Conservation (phyloP, 768 basidiomycete genomes). For the Mycena chlorophos region DNA sequence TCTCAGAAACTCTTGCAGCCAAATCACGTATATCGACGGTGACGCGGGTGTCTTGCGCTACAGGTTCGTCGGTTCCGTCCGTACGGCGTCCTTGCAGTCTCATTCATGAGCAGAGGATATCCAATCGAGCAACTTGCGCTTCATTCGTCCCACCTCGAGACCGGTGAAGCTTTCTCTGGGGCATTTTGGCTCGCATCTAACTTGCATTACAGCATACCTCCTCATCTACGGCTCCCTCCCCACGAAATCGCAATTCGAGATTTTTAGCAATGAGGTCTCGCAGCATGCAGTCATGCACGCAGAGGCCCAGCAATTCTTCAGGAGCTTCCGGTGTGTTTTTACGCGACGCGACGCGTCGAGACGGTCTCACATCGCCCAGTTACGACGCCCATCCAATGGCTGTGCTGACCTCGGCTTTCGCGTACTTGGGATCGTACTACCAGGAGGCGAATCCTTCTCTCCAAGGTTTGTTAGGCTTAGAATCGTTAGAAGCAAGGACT, state of each 20-base stretch:
- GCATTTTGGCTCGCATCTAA: neutral
- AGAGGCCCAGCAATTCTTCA: slow-evolving; percentile 69
- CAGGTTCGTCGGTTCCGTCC: slow-evolving; percentile 43
- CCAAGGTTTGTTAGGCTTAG: slow-evolving; percentile 50
- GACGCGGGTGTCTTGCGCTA: slow-evolving; percentile 82
- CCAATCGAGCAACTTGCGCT: slow-evolving; percentile 90
- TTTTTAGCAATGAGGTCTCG: slow-evolving; percentile 76
- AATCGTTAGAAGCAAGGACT: neutral
- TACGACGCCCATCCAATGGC: slow-evolving; percentile 94
- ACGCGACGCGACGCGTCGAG: neutral
- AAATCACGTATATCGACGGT: slow-evolving; percentile 91
- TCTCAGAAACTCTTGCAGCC: slow-evolving; percentile 58
- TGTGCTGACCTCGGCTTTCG: slow-evolving; percentile 82
- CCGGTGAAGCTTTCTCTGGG: slow-evolving; percentile 32
- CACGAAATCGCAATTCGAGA: slow-evolving; percentile 51
- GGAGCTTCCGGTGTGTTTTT: slow-evolving; percentile 55
- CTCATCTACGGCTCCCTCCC: slow-evolving; percentile 88
- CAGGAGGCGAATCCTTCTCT: slow-evolving; percentile 86
- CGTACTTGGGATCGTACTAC: slow-evolving; percentile 87
- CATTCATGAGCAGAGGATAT: slow-evolving; percentile 62
- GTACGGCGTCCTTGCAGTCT: neutral
- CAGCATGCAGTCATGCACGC: slow-evolving; percentile 71
- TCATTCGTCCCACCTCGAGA: slow-evolving; percentile 78
- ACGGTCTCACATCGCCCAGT: slow-evolving; percentile 35
- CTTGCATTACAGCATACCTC: slow-evolving; percentile 59